Evolutionary conservation across 345 rosid species (phyloP), one percentile per base, ranked within the genome.

Genomic region (Ailanthus altissimus): DNA sequence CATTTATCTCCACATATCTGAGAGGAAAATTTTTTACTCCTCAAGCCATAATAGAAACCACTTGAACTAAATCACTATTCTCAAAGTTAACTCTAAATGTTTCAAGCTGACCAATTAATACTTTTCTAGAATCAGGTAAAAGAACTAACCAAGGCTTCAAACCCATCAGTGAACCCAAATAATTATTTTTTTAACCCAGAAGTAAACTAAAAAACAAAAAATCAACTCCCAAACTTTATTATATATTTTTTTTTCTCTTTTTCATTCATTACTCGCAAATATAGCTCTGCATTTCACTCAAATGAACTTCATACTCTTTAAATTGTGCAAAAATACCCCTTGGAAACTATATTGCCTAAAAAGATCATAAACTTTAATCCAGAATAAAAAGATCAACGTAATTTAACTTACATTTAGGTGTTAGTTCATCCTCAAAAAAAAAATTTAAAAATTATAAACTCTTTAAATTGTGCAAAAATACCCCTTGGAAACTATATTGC

Each of bases 71-170:
- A 36, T 62, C 67, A 15, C 46, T 36, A 21, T 61, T 28, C 23
- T 36, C 67, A 12, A 8, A 36, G 36, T 61, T 61, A 28, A 61
- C 8, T 4, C 18, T 4, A 62, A 8, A 53, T 6, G 8, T 53
- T 53, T 53, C 58, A 53, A 21, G n/a, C 58, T 53, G 14, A 62
- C 67, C 13, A 20, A 15, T 36, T 62, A 16, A 36, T 62, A 2
- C n/a, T 7, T 62, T 62, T 36, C 14, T 23, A 28, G 45, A 62
- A 16, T 12, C 46, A 15, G 28, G 65, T 28, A 61, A 28, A 14
- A 61, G 43, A 32, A 16, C 43, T 61, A 62, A 62, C 67, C 67
- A 62, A 62, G n/a, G 45, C 45, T 62, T 68, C 43, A 68, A 68
- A 68, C 3, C 6, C 36, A 68, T 45, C 11, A 46, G 10, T 38